phyloP scores from a whole-genome alignment of 345 rosid species.

The Eucalyptus cloeziana region DNA sequence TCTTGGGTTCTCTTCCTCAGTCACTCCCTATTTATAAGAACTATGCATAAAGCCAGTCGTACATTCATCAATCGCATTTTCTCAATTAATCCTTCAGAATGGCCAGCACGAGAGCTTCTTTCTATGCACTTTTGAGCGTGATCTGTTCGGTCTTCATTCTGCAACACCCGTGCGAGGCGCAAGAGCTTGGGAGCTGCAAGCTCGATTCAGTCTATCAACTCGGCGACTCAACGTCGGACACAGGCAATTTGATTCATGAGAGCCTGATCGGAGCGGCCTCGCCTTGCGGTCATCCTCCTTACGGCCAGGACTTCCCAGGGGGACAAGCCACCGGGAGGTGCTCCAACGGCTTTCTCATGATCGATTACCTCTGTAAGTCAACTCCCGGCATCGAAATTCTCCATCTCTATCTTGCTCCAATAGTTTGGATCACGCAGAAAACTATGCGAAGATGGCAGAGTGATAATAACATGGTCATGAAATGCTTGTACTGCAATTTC shows the following conservation, averaged over 20 bases:
- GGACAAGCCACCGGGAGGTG: slow-evolving; percentile 4
- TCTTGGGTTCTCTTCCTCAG: background rate
- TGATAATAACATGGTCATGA: background rate
- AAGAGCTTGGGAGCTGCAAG: background rate
- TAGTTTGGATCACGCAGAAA: background rate
- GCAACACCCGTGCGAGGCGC: background rate
- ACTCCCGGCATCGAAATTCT: background rate
- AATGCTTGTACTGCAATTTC: background rate
- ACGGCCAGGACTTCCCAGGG: background rate
- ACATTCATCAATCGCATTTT: background rate
- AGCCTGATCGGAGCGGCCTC: background rate
- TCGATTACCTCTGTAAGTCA: slow-evolving; percentile 6
- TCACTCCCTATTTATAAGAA: background rate
- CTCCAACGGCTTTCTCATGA: slow-evolving; percentile 6
- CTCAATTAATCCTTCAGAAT: background rate
- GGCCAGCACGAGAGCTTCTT: background rate
- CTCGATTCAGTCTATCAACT: background rate
- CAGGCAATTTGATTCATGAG: background rate
- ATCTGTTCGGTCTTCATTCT: background rate
- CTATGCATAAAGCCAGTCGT: background rate
- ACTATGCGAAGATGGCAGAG: background rate
- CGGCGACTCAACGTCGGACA: background rate
- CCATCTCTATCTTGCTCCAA: background rate
- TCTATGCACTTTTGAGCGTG: background rate
- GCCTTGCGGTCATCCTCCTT: background rate